phyloP scores from a whole-genome alignment of 768 basidiomycete species.

The Dictyophora rubrovolvata region DNA sequence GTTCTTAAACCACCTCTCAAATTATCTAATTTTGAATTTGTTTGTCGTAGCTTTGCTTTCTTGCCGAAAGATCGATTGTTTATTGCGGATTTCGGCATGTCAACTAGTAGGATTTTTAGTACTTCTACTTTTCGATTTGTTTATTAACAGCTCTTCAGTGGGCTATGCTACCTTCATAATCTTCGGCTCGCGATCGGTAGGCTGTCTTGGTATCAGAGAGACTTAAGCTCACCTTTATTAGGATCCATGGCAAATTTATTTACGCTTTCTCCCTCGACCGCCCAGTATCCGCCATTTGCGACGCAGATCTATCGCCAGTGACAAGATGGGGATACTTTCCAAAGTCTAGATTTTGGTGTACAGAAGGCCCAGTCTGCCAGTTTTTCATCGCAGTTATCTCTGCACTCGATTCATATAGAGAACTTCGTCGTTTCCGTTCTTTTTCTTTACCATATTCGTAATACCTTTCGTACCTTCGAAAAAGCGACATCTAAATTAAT shows the following conservation, averaged over 20 bases:
- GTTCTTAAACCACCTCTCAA: constrained; percentile 1
- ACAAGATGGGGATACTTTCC: constrained; percentile 1
- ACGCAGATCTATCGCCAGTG: constrained; percentile 3
- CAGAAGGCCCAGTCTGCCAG: not conserved
- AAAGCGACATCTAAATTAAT: too few species aligned
- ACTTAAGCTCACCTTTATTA: constrained; percentile 9
- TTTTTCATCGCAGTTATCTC: too few species aligned
- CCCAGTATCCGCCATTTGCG: constrained; percentile 2
- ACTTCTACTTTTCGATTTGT: not conserved
- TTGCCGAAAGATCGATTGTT: constrained; percentile 34
- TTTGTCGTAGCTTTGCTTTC: constrained; percentile 30
- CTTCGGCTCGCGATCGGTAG: constrained; percentile 40
- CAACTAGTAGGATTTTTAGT: constrained; percentile 26
- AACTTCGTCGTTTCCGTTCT: not conserved
- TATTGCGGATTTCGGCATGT: constrained; percentile 37
- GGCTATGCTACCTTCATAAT: constrained; percentile 34
- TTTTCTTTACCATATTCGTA: too few species aligned
- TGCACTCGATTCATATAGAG: too few species aligned
- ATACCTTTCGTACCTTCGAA: too few species aligned
- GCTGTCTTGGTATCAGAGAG: constrained; percentile 26
- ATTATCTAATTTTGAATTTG: not conserved
- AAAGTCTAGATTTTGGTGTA: not conserved
- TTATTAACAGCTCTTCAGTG: constrained; percentile 21
- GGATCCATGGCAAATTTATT: not conserved
- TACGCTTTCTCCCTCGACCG: constrained; percentile 13